Conservation (phyloP, 345 rosid genomes). For the Aquilaria sinensis region DNA sequence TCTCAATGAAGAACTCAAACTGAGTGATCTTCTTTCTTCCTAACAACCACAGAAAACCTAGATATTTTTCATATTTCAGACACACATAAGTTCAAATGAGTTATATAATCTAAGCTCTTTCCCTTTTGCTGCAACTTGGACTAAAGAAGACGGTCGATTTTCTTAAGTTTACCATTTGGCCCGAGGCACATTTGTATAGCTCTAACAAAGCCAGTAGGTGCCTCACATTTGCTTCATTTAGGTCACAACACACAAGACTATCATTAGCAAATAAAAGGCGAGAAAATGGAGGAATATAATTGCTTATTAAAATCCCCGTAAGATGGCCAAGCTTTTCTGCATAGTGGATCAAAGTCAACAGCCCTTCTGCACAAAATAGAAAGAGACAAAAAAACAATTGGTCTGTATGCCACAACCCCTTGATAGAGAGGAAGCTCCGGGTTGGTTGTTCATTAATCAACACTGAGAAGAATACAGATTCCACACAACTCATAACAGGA, state of each 20-base stretch:
- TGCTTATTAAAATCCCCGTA: neutral
- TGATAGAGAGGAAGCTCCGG: neutral
- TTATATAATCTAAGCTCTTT: neutral
- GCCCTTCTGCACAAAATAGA: neutral
- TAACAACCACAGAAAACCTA: neutral
- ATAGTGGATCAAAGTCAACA: neutral
- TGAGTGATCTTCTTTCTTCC: neutral
- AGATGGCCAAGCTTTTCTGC: neutral
- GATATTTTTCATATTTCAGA: neutral
- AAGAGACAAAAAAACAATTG: neutral
- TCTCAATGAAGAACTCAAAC: neutral
- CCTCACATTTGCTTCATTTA: neutral
- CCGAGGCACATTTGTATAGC: neutral
- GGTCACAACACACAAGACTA: neutral
- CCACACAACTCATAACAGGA: neutral
- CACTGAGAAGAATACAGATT: neutral
- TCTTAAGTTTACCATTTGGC: neutral
- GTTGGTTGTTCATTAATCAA: neutral
- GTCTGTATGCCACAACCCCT: neutral
- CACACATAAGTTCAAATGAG: neutral
- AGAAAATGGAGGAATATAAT: neutral
- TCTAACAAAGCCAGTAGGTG: neutral
- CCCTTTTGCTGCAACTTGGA: neutral
- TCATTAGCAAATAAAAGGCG: neutral
- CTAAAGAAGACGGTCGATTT: neutral